phyloP scores from a whole-genome alignment of 2,329 filamentous ascomycete species.

The Corniculantispora saksenae region DNA sequence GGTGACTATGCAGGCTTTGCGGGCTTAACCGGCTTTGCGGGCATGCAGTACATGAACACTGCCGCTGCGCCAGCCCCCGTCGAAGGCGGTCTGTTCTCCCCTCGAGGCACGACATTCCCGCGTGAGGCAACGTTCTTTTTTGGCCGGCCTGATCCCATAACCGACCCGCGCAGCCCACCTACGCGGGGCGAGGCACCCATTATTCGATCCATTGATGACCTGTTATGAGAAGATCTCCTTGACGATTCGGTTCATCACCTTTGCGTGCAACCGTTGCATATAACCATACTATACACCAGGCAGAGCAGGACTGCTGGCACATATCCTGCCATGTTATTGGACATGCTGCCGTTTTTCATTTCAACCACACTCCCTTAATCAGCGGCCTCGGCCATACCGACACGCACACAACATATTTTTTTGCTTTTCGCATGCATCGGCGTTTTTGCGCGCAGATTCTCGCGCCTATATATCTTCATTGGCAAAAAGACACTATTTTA shows the following conservation, averaged over 20 bases:
- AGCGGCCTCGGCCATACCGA: too few species aligned
- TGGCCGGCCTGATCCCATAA: constrained; percentile 50
- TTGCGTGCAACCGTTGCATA: too few species aligned
- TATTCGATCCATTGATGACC: constrained; percentile 74
- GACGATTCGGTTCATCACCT: not conserved
- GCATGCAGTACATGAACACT: constrained; percentile 55
- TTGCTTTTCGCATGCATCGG: constrained; percentile 18
- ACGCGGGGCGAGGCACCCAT: constrained; percentile 75
- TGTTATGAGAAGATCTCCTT: constrained; percentile 58
- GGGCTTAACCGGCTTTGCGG: too few species aligned
- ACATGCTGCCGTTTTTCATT: not conserved
- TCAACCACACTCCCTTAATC: too few species aligned
- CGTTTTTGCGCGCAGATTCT: constrained; percentile 19
- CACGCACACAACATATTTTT: too few species aligned
- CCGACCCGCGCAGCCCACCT: constrained; percentile 73
- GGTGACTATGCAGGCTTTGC: constrained; percentile 36
- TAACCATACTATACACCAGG: not conserved
- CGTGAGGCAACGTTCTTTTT: constrained; percentile 55
- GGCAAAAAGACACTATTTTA: too few species aligned
- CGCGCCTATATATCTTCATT: too few species aligned
- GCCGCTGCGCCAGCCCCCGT: constrained; percentile 51
- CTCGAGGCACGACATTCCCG: constrained; percentile 53
- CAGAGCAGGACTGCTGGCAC: constrained; percentile 17
- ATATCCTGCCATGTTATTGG: constrained; percentile 9
- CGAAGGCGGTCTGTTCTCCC: constrained; percentile 50